Base-by-base conservation (phyloP, 768 basidiomycete genomes). In the Agaricus bisporus region DNA sequence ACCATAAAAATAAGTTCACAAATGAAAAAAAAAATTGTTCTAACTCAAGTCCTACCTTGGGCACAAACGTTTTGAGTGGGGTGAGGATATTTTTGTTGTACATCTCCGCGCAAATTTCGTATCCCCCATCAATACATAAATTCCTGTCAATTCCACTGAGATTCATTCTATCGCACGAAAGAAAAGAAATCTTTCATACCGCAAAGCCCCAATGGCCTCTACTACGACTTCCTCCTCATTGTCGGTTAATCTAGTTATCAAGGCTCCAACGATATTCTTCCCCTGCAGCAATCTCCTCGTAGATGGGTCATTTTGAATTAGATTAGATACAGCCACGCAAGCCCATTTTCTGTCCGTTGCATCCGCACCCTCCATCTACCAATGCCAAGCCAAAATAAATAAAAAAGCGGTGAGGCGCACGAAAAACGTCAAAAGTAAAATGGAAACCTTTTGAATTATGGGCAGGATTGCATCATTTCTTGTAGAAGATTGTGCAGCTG, bases 41-140 rank as follows among this genome's bases (percentile, higher is more conserved):
- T n/a, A 7, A 36, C 2, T 25, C 6, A 26, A 15, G 14, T 35
- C 66, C 39, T 58, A 90, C 92, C 74, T 91, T 93, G 6, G 88
- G 85, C 15, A 93, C 75, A 61, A 91, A 89, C 0, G 79, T 76
- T 60, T 76, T 82, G 54, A 93, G 68, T 2, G 90, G 89, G 5
- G 83, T 77, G 47, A 97, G 73, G 42, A 97, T 85, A 60, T 90
- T 91, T 73, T 97, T 97, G 68, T 98, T 97, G 71, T 87, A 95
- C 91, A 98, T 95, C 68, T 97, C 92, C 1, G 88, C 91, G 61
- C 94, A 95, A 44, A 97, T 88, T 59, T 97, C 93, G 64, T 91
- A 89, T 48, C 95, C 95, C 14, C 94, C 95, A 64, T 98, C 95
- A 62, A 98, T 86, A 62, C 91, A 93, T 12, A 98, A 69, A 71